Evolutionary conservation across 352 stramenopile genomes (phyloP), one percentile per base, ranked within the genome.

Genomic region (Phytopythium delawarense): DNA sequence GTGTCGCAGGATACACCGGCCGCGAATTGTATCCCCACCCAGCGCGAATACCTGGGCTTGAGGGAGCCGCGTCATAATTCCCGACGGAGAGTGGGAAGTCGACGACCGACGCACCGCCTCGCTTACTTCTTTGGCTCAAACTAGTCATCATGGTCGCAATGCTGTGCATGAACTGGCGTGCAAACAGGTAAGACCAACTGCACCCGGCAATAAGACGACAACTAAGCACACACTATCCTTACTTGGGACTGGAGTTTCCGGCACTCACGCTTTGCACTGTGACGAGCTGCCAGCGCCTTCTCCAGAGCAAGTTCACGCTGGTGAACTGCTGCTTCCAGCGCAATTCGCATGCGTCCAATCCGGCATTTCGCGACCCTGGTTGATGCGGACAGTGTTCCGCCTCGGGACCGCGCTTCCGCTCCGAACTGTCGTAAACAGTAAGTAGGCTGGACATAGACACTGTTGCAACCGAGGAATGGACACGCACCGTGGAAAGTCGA

Each of bases 131-230:
- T 34, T 65, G 64, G 46, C 65, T 85, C 44, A 89, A 57, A 52
- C 61, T 85, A 1, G 71, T 73, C 18, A 89, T 51, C 45, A 89
- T 72, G 28, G 76, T 79, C 20, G 78, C 70, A 6, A 87, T 75
- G 15, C 64, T 72, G 42, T 84, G 66, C 20, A 90, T 84, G 15
- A 90, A 66, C 81, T 88, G 53, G 12, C 15, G 39, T 45, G 15
- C 12, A 63, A 11, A 18, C 28, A 8, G 21, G 50, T 16, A n/a
- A 48, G n/a, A 52, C 8, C n/a, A 51, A 11, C 20, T 45, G 39
- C 21, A 1, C 39, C 21, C 18, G n/a, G n/a, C 21, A 49, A 32
- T 21, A 48, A 2, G 18, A 37, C 21, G 2, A 21, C 25, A 15
- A 53, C 2, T 1, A 34, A 35, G 23, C 8, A 4, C 11, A 39